phyloP scores from a whole-genome alignment of 495 filamentous ascomycete genomes.

The Hypoxylon crocopeplum region DNA sequence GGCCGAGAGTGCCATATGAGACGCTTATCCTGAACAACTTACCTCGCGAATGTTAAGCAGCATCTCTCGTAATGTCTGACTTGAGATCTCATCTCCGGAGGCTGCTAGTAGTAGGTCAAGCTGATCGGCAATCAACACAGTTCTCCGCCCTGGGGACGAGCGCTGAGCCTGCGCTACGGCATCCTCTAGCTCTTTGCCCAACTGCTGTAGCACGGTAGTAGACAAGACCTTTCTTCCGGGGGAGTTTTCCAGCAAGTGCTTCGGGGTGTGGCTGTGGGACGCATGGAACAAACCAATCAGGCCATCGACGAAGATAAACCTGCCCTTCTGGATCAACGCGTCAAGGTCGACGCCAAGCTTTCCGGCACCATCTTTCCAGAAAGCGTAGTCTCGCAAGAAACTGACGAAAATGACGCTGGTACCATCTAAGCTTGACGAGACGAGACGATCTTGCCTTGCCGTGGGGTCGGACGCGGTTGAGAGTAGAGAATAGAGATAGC shows the following conservation, averaged over 20 bases:
- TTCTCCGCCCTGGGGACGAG: constrained; percentile 18
- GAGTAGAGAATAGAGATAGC: constrained; percentile 67
- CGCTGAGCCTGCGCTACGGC: constrained; percentile 27
- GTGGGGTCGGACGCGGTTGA: constrained; percentile 12
- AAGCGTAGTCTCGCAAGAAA: constrained; percentile 76
- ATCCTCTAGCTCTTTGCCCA: constrained; percentile 31
- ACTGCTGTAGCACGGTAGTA: constrained; percentile 19
- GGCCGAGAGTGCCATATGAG: neutral
- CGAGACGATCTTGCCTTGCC: constrained; percentile 4
- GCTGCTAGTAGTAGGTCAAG: constrained; percentile 63
- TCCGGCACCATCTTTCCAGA: constrained; percentile 73
- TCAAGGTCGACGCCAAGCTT: constrained; percentile 76
- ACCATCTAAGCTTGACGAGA: neutral
- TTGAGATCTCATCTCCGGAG: constrained; percentile 37
- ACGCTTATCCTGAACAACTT: constrained; percentile 15
- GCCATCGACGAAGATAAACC: constrained; percentile 77
- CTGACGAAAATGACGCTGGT: constrained; percentile 75
- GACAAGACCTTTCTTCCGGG: constrained; percentile 19
- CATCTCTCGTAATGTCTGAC: constrained; percentile 46
- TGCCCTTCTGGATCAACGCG: constrained; percentile 59
- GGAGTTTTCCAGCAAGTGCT: neutral
- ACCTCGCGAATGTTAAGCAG: constrained; percentile 63
- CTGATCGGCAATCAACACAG: constrained; percentile 61
- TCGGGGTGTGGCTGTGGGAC: constrained; percentile 4
- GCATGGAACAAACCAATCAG: constrained; percentile 57